Base-by-base conservation (phyloP, 805 yeast species). In the Ogataea methylovora region DNA sequence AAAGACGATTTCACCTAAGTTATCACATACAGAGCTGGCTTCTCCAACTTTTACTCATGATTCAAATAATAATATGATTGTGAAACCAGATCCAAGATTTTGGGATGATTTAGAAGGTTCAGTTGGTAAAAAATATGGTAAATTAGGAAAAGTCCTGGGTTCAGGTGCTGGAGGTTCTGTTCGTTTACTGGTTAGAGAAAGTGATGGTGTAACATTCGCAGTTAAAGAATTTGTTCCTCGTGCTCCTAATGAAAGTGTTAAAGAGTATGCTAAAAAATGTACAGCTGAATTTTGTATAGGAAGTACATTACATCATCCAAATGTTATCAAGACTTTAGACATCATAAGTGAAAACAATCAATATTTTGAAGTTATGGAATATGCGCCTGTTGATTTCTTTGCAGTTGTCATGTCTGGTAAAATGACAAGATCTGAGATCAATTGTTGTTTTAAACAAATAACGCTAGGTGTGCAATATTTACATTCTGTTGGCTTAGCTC, bases 141-240 rank as follows among this genome's bases (percentile, higher is more conserved):
- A 74, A 43, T 55, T 80, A 41, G 88, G 90, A 32, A 79, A 80
- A 51, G 70, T 79, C 38, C 56, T 84, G 30, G 94, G 94, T 13
- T 76, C 86, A 1, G 94, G 94, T 37, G 94, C 92, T 10, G 94
- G 94, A 32, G 94, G 94, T 6, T 74, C 87, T 1, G 94, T 84
- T n/a, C 68, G 83, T 45, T 61, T 83, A 29, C 67, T 84, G 17
- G 71, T 70, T 8, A 71, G 90, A 47, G 79, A 82, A 28, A 60
- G 74, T 26, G 90, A 83, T 56, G 73, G 75, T 46, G 72, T 72
- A 24, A 73, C 83, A 0, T 83, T 84, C 63, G 94, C 94, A 1
- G 92, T 84, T 13, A 84, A 84, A 51, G 90, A 84, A 56, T 84
- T 84, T 49, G 70, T 90, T 47, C 73, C 84, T 11, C 69, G 83